These are phyloP conservation scores for Metarhizium album DNA, from an alignment of 2,329 filamentous ascomycete genomes.

Conservation along the genomic window DNA sequence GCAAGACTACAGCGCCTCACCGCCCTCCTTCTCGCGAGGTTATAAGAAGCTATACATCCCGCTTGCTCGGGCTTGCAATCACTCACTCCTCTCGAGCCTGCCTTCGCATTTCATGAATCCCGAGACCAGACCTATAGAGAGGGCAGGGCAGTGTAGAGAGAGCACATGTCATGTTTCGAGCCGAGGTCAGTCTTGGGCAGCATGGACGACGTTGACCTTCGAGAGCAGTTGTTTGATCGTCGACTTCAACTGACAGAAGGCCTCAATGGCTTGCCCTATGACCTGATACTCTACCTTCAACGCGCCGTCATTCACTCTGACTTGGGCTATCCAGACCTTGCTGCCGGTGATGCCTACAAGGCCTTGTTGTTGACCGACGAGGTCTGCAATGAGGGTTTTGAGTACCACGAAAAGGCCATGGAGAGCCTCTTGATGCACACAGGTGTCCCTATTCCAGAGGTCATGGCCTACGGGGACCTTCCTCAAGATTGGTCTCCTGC, in stretches of 20 bases:
- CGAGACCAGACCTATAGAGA: no score
- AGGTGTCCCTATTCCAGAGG: constrained; percentile 27
- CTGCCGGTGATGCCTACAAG: constrained; percentile 80
- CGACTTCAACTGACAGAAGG: constrained; percentile 47
- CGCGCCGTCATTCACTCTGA: constrained; percentile 61
- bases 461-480: constrained; percentile 35
- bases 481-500: constrained; percentile 23
- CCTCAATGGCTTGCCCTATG: constrained; percentile 43
- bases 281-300: constrained; percentile 54
- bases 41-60: no score
- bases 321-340: constrained; percentile 81
- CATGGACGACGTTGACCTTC: constrained; percentile 26
- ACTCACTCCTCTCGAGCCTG: no score
- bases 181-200: neutral
- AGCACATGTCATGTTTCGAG: neutral
- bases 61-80: no score
- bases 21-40: no score
- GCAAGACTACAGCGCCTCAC: no score
- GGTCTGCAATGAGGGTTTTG: constrained; percentile 64
- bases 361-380: constrained; percentile 83
- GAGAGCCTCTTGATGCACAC: constrained; percentile 34
- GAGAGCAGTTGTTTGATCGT: constrained; percentile 37
- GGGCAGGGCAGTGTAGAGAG: no score
- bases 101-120: no score
- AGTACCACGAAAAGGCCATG: constrained; percentile 63